Evolutionary conservation across 2,329 filamentous ascomycete genomes (phyloP).

Genomic region (Aspergillus chevalieri): DNA sequence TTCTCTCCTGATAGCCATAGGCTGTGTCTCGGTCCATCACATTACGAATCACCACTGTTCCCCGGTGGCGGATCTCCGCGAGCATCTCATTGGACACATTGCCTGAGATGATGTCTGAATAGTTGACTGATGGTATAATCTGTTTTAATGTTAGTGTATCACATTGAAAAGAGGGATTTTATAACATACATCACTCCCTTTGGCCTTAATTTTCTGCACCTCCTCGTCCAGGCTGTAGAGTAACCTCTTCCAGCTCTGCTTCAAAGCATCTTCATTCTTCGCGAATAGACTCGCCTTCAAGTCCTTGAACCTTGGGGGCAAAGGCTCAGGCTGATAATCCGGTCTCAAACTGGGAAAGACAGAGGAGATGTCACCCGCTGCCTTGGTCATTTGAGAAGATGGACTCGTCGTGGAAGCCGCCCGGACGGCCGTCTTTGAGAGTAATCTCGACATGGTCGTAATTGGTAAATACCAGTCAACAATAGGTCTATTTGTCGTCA

Average conservation of each 20-base stretch:
- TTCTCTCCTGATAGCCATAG: slow-evolving; percentile 57
- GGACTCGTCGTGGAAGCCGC: slow-evolving; percentile 27
- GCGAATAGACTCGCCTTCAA: slow-evolving; percentile 35
- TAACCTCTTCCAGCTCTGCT: slow-evolving; percentile 38
- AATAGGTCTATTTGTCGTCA: no score
- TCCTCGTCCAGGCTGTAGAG: slow-evolving; percentile 35
- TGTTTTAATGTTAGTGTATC: slow-evolving; percentile 7
- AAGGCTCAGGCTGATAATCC: slow-evolving; percentile 36
- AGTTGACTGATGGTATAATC: slow-evolving; percentile 40
- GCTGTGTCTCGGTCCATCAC: slow-evolving; percentile 61
- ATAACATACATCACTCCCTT: slow-evolving; percentile 35
- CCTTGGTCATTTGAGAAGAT: slow-evolving; percentile 34
- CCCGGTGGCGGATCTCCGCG: slow-evolving; percentile 53
- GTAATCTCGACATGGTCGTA: slow-evolving; percentile 25
- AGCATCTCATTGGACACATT: slow-evolving; percentile 28
- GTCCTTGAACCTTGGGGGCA: slow-evolving; percentile 38
- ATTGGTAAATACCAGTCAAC: slow-evolving; percentile 1
- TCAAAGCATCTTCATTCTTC: slow-evolving; percentile 35
- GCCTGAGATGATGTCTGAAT: slow-evolving; percentile 33
- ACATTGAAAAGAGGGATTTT: not conserved
- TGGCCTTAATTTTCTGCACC: slow-evolving; percentile 34
- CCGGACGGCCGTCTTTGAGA: slow-evolving; percentile 22
- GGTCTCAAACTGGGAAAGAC: slow-evolving; percentile 43
- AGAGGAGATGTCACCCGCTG: slow-evolving; percentile 43
- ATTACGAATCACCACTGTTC: slow-evolving; percentile 58